These are phyloP conservation scores for Hamamelis virginiana DNA, from an alignment of 164 flowering plant species.

Conservation along the genomic window DNA sequence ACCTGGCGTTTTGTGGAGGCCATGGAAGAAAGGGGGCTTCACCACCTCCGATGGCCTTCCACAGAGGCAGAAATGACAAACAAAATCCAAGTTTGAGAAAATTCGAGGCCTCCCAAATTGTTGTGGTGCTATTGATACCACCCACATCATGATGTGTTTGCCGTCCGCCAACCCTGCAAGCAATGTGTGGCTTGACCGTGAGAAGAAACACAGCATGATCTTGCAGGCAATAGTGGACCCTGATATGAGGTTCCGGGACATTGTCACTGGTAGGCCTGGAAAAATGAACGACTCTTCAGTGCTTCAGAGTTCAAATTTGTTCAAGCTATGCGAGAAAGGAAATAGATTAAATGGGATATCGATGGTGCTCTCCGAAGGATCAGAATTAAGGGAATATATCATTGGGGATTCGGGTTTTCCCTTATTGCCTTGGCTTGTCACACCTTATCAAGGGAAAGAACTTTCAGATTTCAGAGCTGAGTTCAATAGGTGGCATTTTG, in stretches of 20 bases:
- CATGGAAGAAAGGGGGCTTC: constrained; percentile 74
- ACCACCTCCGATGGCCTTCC: constrained; percentile 78
- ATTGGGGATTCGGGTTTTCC: constrained; percentile 77
- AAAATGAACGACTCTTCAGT: constrained; percentile 55
- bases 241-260: constrained; percentile 77
- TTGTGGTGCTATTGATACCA: constrained; percentile 78
- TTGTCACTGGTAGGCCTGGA: constrained; percentile 94
- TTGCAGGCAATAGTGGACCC: constrained; percentile 80
- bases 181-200: constrained; percentile 56
- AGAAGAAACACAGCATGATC: constrained; percentile 78
- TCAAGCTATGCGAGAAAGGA: constrained; percentile 56
- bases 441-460: constrained; percentile 75
- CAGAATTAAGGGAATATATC: constrained; percentile 69
- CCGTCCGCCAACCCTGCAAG: constrained; percentile 48
- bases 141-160: constrained; percentile 70
- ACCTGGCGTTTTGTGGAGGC: constrained; percentile 89
- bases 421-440: constrained; percentile 71
- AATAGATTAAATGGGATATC: constrained; percentile 66
- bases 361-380: constrained; percentile 45
- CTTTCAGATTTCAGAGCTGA: constrained; percentile 43
- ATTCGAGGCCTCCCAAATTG: constrained; percentile 86
- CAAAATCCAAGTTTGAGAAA: constrained; percentile 66
- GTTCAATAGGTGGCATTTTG: constrained; percentile 71
- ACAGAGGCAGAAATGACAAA: constrained; percentile 53
- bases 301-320: constrained; percentile 60